phyloP scores from a whole-genome alignment of 1,139 yeast genomes.

The Candida sanyaensis region DNA sequence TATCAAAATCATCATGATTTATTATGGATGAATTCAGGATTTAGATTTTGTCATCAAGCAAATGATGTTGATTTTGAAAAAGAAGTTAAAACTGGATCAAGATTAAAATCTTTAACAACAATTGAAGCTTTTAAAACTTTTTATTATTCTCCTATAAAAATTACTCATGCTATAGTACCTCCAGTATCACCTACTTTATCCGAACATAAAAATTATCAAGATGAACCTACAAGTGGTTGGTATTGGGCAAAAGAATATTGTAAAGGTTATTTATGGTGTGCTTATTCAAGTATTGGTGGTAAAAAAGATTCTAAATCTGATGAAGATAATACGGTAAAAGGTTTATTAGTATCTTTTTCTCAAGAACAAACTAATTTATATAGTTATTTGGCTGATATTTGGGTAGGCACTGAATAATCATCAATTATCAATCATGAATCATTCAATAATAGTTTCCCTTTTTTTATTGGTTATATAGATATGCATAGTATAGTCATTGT shows the following conservation, averaged over 20 bases:
- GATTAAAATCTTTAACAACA: slow-evolving; percentile 22
- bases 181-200: slow-evolving; percentile 22
- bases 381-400: slow-evolving; percentile 34
- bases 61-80: slow-evolving; percentile 21
- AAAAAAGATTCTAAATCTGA: slow-evolving; percentile 16
- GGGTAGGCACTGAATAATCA: slow-evolving; percentile 27
- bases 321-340: slow-evolving; percentile 25
- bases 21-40: slow-evolving; percentile 37
- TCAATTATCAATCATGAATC: no score
- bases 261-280: slow-evolving; percentile 48
- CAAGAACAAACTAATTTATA: slow-evolving; percentile 23
- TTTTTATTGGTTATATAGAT: no score
- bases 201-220: slow-evolving; percentile 19
- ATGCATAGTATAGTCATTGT: no score
- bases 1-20: slow-evolving; percentile 29
- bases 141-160: slow-evolving; percentile 25
- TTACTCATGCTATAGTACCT: slow-evolving; percentile 34
- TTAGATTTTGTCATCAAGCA: slow-evolving; percentile 15
- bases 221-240: slow-evolving; percentile 32
- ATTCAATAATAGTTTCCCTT: no score
- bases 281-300: slow-evolving; percentile 44
- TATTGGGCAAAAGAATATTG: slow-evolving; percentile 36
- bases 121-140: slow-evolving; percentile 27
- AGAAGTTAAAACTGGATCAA: slow-evolving; percentile 22
- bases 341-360: slow-evolving; percentile 28